These are phyloP conservation scores for Mycena capillaripes DNA, from an alignment of 768 basidiomycete species.

Conservation along the genomic window DNA sequence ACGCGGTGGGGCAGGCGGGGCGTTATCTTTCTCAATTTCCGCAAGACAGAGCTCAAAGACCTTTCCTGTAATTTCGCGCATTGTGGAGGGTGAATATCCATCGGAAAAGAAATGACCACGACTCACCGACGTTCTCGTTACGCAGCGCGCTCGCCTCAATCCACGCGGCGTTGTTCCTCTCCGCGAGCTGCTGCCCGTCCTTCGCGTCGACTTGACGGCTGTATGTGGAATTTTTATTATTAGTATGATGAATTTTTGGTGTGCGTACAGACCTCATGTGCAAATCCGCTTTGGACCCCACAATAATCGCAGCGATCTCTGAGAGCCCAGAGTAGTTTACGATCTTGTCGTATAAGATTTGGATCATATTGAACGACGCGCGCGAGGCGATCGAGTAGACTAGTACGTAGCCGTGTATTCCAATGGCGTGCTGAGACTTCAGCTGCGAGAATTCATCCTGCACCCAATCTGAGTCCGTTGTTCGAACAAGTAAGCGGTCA, in stretches of 20 bases:
- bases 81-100: neutral
- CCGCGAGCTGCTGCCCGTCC: conserved; percentile 85
- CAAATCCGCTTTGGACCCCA: conserved; percentile 93
- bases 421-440: conserved; percentile 94
- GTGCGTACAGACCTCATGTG: conserved; percentile 69
- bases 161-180: conserved; percentile 80
- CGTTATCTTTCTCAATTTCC: conserved; percentile 71
- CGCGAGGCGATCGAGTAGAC: conserved; percentile 94
- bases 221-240: conserved; percentile 43
- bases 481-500: neutral
- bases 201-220: conserved; percentile 80
- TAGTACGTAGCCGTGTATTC: conserved; percentile 96
- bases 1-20: neutral
- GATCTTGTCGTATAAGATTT: conserved; percentile 94
- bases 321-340: conserved; percentile 86
- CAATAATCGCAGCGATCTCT: conserved; percentile 93
- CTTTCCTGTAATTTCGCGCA: conserved; percentile 62
- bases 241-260: conserved; percentile 38
- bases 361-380: conserved; percentile 95
- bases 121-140: conserved; percentile 90
- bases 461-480: conserved; percentile 12
- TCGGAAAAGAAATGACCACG: neutral
- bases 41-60: conserved; percentile 89
- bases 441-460: conserved; percentile 97
- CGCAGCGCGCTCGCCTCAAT: conserved; percentile 92